Base-by-base conservation (phyloP, 495 filamentous ascomycete species). In the Hypoxylon cercidicola region DNA sequence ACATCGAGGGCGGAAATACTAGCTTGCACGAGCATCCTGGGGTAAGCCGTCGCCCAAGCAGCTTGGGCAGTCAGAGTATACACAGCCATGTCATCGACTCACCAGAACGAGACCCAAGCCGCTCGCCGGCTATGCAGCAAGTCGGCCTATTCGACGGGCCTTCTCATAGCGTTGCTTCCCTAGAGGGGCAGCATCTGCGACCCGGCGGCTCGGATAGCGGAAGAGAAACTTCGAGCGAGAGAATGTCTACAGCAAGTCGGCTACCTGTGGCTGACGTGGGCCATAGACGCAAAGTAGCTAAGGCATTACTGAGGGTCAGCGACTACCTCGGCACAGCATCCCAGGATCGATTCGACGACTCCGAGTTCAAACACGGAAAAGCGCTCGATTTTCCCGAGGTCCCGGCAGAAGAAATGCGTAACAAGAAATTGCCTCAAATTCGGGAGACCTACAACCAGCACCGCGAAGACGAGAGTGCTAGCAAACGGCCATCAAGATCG, bases 311-410 rank as follows among this genome's bases (percentile, higher is more conserved):
- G 20, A 39, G 28, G 21, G 21, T 77, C 34, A 76, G 76, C 32
- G 66, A 73, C 28, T 71, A 74, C 16, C 48, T 87, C 2, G 77
- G 81, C 9, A 75, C 73, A 1, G 77, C 79, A 50, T 71, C 75
- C 0, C 69, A 74, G 19, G 70, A 73, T 12, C 70, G 71, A 18
- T 81, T 81, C 53, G 78, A 83, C 62, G 74, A 81, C 25, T 77
- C 75, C 1, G 79, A 78, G 1, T 85, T 85, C 56, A 74, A 77
- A 7, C 73, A 62, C 0, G 75, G 77, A 8, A 70, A 72, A 35
- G 78, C 78, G n/a, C 50, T 72, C 5, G 75, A 76, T 32, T 87
- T 81, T 51, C 83, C 84, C 3, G 74, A 79, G 56, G 74, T 84
- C 4, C 83, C 83, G 1, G 84, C 81, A 4, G 84, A 87, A 51